Conservation (phyloP, 768 basidiomycete genomes). For the Lentinus tigrinus region DNA sequence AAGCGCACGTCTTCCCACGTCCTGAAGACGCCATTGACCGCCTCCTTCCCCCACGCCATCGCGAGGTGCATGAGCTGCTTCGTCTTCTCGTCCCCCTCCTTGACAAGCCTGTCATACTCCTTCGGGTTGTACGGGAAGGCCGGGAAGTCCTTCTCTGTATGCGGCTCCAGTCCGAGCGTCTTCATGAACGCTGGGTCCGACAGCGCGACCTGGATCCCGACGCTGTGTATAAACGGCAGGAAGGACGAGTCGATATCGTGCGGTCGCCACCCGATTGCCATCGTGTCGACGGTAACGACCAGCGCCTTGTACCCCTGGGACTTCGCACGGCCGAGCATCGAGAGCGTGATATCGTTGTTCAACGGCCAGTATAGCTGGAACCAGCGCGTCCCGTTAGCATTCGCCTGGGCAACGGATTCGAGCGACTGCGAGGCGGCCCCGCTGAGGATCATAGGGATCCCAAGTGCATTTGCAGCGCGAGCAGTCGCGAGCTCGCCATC, state of each 20-base stretch:
- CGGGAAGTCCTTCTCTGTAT: slow-evolving; percentile 36
- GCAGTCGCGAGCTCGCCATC: slow-evolving; percentile 75
- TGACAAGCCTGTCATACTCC: slow-evolving; percentile 40
- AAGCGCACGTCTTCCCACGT: slow-evolving; percentile 73
- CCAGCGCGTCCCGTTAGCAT: slow-evolving; percentile 69
- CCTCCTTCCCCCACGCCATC: slow-evolving; percentile 59
- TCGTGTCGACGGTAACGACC: slow-evolving; percentile 79
- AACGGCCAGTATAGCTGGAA: slow-evolving; percentile 83
- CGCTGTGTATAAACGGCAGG: slow-evolving; percentile 64
- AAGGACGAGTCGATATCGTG: slow-evolving; percentile 67
- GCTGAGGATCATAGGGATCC: slow-evolving; percentile 72
- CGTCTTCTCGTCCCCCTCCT: slow-evolving; percentile 48
- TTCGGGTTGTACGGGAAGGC: slow-evolving; percentile 60
- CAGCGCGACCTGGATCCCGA: slow-evolving; percentile 64
- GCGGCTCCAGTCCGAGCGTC: slow-evolving; percentile 45
- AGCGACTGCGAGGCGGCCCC: slow-evolving; percentile 72
- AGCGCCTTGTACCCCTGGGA: slow-evolving; percentile 64
- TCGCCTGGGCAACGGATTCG: slow-evolving; percentile 75
- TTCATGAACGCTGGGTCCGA: slow-evolving; percentile 83
- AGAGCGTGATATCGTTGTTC: slow-evolving; percentile 57
- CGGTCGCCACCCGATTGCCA: slow-evolving; percentile 72
- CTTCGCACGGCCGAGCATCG: slow-evolving; percentile 66
- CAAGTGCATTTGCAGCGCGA: slow-evolving; percentile 58
- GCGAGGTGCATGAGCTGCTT: slow-evolving; percentile 48
- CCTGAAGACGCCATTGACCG: slow-evolving; percentile 59